Percentiles rank a stretch among this genome's conserved stretches.
These are phyloP conservation scores for Huntiella abstrusa DNA, from an alignment of 2,329 filamentous ascomycete species.

Conservation along the genomic window DNA sequence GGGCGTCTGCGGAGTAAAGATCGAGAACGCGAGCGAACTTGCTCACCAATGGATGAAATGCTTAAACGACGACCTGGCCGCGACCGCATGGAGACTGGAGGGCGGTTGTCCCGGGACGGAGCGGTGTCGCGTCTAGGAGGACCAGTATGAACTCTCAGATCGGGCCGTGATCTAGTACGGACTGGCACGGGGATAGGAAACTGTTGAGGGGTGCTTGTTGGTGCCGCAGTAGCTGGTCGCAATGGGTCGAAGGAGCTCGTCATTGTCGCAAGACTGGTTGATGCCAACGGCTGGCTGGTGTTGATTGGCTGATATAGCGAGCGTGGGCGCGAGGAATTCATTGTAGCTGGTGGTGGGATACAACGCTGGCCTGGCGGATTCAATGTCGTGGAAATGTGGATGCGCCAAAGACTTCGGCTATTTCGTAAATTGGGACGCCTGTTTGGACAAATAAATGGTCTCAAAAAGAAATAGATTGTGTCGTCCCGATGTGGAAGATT, in stretches of 20 bases:
- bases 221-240: not conserved
- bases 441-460: no score
- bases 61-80: not conserved
- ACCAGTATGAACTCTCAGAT: not conserved
- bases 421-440: no score
- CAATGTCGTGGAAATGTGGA: no score
- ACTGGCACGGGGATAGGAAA: not conserved
- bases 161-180: not conserved
- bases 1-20: not conserved
- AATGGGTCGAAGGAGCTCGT: not conserved
- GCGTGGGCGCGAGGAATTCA: not conserved
- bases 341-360: not conserved
- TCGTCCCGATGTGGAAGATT: no score
- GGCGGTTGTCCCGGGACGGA: not conserved
- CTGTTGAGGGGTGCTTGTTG: not conserved
- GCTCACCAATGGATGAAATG: constrained; percentile 1
- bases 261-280: no score
- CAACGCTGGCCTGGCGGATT: no score
- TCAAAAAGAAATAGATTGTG: no score
- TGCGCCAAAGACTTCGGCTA: no score
- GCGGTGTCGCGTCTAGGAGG: not conserved
- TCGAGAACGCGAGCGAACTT: not conserved
- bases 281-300: not conserved
- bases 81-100: not conserved
- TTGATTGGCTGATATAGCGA: not conserved